These are phyloP conservation scores for Ustilago nuda DNA, from an alignment of 1,284 basidiomycete genomes.

Conservation along the genomic window DNA sequence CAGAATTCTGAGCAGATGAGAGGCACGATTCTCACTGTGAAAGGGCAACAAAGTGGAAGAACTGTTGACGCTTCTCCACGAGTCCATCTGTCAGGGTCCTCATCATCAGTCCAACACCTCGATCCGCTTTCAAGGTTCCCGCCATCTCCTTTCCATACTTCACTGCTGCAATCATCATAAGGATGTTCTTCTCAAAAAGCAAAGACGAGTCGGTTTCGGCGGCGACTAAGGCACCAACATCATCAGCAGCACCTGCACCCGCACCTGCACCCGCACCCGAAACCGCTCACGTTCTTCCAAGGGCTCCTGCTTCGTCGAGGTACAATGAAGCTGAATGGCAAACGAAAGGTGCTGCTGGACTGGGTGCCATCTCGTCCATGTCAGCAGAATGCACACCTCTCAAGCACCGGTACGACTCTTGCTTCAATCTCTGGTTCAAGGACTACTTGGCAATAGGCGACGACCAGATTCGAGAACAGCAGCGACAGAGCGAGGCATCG, in stretches of 20 bases:
- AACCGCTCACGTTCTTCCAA: background rate
- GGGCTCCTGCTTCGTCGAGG: background rate
- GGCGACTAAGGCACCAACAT: slow-evolving; percentile 5
- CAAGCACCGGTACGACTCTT: slow-evolving; percentile 88
- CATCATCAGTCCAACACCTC: background rate
- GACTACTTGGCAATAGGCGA: slow-evolving; percentile 77
- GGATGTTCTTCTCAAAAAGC: slow-evolving; percentile 34
- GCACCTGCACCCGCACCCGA: background rate
- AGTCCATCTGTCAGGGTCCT: slow-evolving; percentile 14
- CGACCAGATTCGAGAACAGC: slow-evolving; percentile 60
- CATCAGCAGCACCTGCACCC: slow-evolving; percentile 7
- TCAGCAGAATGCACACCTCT: slow-evolving; percentile 85
- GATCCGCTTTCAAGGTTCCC: background rate
- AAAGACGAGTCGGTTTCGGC: slow-evolving; percentile 17
- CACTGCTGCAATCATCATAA: background rate
- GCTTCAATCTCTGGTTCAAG: slow-evolving; percentile 97
- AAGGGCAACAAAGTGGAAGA: slow-evolving; percentile 7
- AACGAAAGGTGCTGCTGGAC: slow-evolving; percentile 37
- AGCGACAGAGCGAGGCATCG: slow-evolving; percentile 70
- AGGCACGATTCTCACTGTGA: slow-evolving; percentile 7
- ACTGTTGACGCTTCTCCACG: background rate
- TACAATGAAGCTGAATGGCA: slow-evolving; percentile 23
- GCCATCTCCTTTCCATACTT: background rate
- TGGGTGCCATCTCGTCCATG: slow-evolving; percentile 71
- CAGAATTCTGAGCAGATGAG: background rate